Percentiles rank a stretch among this genome's conserved stretches.
phyloP scores from a whole-genome alignment of 2,329 filamentous ascomycete species.

The Pseudocercospora musae region DNA sequence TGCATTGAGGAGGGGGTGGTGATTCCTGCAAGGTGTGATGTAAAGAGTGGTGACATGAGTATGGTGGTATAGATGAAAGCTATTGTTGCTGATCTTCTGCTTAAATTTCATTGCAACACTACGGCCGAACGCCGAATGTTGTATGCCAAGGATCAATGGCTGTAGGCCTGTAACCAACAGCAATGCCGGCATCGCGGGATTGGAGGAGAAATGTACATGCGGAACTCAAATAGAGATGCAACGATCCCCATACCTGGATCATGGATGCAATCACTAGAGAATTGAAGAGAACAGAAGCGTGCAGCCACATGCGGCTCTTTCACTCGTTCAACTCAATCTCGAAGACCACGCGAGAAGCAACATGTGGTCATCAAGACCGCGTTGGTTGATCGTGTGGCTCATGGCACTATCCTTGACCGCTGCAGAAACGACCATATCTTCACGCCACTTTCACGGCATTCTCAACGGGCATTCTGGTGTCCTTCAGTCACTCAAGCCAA shows the following conservation, averaged over 20 bases:
- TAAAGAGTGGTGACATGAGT: too few species aligned
- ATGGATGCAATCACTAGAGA: too few species aligned
- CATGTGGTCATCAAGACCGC: not conserved
- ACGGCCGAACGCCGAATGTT: too few species aligned
- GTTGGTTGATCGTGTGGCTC: not conserved
- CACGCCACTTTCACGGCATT: slow-evolving; percentile 12
- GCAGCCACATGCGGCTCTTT: not conserved
- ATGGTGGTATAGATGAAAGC: too few species aligned
- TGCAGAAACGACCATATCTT: slow-evolving; percentile 11
- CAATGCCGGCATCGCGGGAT: not conserved
- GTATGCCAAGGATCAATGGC: too few species aligned
- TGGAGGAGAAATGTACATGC: not conserved
- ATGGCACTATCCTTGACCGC: not conserved
- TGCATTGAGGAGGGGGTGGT: slow-evolving; percentile 28
- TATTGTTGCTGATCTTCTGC: too few species aligned
- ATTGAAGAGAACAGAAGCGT: not conserved
- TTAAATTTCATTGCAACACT: too few species aligned
- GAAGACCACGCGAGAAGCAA: not conserved
- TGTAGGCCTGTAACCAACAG: not conserved
- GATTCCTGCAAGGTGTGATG: not conserved
- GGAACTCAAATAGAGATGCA: too few species aligned
- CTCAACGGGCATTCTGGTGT: slow-evolving; percentile 32
- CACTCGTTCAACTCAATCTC: not conserved
- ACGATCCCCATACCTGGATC: too few species aligned
- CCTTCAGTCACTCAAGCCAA: slow-evolving; percentile 48